A percentile compares a stretch with the other conserved stretches of the same genome.
Conservation (phyloP, 2,329 filamentous ascomycete genomes). For the Talaromyces sp. region DNA sequence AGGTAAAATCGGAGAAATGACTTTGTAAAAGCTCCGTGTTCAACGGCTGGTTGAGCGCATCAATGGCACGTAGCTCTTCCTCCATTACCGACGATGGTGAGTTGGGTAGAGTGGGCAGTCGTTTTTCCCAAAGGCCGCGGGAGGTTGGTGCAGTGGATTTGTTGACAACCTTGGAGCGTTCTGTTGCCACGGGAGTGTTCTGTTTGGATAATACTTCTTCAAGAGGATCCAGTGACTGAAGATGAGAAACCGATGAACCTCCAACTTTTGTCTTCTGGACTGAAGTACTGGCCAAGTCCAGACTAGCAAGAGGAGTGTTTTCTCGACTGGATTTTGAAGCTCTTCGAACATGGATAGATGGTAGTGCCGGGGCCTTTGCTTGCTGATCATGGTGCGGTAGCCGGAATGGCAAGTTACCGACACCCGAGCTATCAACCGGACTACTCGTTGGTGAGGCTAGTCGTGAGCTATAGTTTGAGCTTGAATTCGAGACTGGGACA, state of each 20-base stretch:
- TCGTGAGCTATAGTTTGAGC: constrained; percentile 11
- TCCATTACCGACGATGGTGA: constrained; percentile 42
- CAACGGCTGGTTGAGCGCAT: constrained; percentile 25
- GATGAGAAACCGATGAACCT: constrained; percentile 2
- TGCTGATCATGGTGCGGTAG: constrained; percentile 12
- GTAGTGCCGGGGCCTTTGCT: constrained; percentile 14
- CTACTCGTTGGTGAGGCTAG: constrained; percentile 9
- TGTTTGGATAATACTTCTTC: constrained; percentile 15
- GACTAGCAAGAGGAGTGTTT: constrained; percentile 14
- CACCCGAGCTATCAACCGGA: neutral
- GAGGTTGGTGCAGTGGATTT: constrained; percentile 20
- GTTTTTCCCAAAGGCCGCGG: constrained; percentile 29
- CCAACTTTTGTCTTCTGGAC: neutral
- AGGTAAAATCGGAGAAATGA: constrained; percentile 38
- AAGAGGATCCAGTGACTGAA: constrained; percentile 14
- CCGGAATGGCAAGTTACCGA: constrained; percentile 15
- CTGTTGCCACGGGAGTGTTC: constrained; percentile 20
- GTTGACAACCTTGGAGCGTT: constrained; percentile 10
- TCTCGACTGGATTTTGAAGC: constrained; percentile 24
- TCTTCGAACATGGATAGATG: constrained; percentile 32
- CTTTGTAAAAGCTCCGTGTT: constrained; percentile 31
- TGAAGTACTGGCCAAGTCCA: constrained; percentile 1
- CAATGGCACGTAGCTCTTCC: constrained; percentile 31
- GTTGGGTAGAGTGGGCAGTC: constrained; percentile 42
- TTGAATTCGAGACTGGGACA: constrained; percentile 3